Evolutionary conservation across 805 yeast species (phyloP).

Genomic region (Metahyphopichia silvanorum): DNA sequence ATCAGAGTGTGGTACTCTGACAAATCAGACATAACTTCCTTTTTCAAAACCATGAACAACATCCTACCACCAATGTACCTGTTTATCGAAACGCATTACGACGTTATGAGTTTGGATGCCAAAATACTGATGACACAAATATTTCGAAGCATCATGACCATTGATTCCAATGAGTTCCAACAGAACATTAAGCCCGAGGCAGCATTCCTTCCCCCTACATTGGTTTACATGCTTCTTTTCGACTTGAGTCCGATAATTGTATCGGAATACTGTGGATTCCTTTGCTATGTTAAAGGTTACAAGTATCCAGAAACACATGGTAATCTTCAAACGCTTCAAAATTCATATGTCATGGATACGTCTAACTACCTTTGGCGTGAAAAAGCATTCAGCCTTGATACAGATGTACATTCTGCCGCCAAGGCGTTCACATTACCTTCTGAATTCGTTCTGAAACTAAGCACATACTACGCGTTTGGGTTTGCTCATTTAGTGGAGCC

Average conservation of each 20-base stretch:
- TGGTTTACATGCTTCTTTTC: slow-evolving; percentile 37
- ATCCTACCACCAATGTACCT: slow-evolving; percentile 5
- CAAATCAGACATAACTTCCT: background rate
- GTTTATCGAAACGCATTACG: slow-evolving; percentile 4
- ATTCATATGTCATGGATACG: slow-evolving; percentile 52
- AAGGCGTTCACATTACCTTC: slow-evolving; percentile 37
- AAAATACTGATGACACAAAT: slow-evolving; percentile 10
- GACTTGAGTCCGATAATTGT: slow-evolving; percentile 42
- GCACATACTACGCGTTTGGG: slow-evolving; percentile 26
- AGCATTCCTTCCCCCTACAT: slow-evolving; percentile 37
- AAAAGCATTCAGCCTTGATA: slow-evolving; percentile 41
- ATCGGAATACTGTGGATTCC: slow-evolving; percentile 45
- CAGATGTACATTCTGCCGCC: slow-evolving; percentile 21
- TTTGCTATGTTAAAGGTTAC: slow-evolving; percentile 39
- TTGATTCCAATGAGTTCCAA: slow-evolving; percentile 7
- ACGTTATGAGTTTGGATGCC: slow-evolving; percentile 3
- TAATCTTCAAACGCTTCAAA: slow-evolving; percentile 33
- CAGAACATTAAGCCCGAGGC: slow-evolving; percentile 8
- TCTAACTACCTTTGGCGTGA: slow-evolving; percentile 58
- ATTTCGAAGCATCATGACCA: slow-evolving; percentile 11
- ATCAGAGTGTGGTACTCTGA: slow-evolving; percentile 1
- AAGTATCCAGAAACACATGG: slow-evolving; percentile 16
- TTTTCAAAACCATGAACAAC: background rate
- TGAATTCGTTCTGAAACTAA: slow-evolving; percentile 26
- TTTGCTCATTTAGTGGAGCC: slow-evolving; percentile 25